Evolutionary conservation across 208 protist species (phyloP), one percentile per base, ranked within the genome.

Genomic region (Tritrichomonas foetus): DNA sequence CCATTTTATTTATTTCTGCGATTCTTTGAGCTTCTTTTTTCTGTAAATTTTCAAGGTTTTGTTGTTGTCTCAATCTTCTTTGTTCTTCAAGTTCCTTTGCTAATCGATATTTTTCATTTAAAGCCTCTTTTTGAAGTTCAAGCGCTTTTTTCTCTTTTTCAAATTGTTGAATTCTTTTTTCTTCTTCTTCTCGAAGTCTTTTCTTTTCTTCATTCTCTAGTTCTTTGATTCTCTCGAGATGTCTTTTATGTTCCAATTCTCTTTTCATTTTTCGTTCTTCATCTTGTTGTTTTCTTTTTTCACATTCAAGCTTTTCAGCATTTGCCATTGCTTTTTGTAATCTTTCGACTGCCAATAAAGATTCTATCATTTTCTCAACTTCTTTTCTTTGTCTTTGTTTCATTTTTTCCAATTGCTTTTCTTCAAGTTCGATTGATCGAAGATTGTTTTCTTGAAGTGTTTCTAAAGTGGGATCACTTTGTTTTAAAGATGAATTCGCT

Each of bases 1-100:
- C 33, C 20, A 47, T 25, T 14, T 78, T 33, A 14, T 36, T 36
- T 11, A 78, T 36, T 20, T 78, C 33, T 14, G 36, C 44, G 9
- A 33, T 8, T 78, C 69, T 78, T 78, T 78, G 36, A 20, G 36
- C 33, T 78, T 78, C 69, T 16, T 39, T 78, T 78, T 78, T 78
- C 20, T 78, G 33, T 14, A 78, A 20, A 14, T 78, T 78, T 78
- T 78, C 25, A 44, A 5, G 33, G 44, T 78, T 78, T 44, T 78
- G 69, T 78, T 78, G 25, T 78, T 14, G 25, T 47, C 69, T 36
- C 20, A 39, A 11, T 78, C 14, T 8, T 44, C 69, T 36, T 78
- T 78, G 69, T 36, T 78, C 33, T 78, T 78, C 69, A 14, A 78
- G 69, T 44, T 78, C 69, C 44, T 78, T 78, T 33, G 69, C 69